These are phyloP conservation scores for Fraxinus paxiana DNA, from an alignment of 305 asterid genomes.

Conservation along the genomic window DNA sequence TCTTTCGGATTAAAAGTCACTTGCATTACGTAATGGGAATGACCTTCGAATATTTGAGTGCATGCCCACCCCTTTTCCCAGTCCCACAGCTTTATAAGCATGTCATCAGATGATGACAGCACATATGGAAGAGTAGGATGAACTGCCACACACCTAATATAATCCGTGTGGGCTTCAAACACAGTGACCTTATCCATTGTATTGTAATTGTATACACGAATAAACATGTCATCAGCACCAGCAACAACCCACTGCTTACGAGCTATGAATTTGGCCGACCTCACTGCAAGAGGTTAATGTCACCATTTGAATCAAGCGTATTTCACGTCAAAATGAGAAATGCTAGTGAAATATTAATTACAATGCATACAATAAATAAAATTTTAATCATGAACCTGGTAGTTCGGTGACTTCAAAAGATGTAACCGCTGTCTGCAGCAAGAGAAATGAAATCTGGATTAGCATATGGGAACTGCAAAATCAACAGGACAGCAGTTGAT, in stretches of 20 bases:
- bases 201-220: slow-evolving; percentile 90
- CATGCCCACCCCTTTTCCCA: slow-evolving; percentile 99
- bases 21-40: slow-evolving; percentile 99
- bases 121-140: slow-evolving; percentile 95
- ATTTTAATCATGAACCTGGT: slow-evolving; percentile 62
- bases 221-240: slow-evolving; percentile 95
- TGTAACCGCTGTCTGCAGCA: slow-evolving; percentile 80
- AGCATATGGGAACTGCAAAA: slow-evolving; percentile 11
- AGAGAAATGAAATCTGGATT: slow-evolving; percentile 22
- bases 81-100: slow-evolving; percentile 99
- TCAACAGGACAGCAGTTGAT: slow-evolving; percentile 10
- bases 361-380: slow-evolving; percentile 16
- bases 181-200: slow-evolving; percentile 98
- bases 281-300: slow-evolving; percentile 49
- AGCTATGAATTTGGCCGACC: slow-evolving; percentile 92
- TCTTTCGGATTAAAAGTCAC: slow-evolving; percentile 97
- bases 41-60: slow-evolving; percentile 98
- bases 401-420: slow-evolving; percentile 95
- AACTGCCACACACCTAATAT: slow-evolving; percentile 94
- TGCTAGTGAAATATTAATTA: background rate
- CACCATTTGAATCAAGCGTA: slow-evolving; percentile 24
- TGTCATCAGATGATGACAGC: slow-evolving; percentile 96
- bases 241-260: slow-evolving; percentile 99
- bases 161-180: slow-evolving; percentile 95
- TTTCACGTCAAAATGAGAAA: slow-evolving; percentile 16